Base-by-base conservation (phyloP, 768 basidiomycete species). In the Podaxis sp. region DNA sequence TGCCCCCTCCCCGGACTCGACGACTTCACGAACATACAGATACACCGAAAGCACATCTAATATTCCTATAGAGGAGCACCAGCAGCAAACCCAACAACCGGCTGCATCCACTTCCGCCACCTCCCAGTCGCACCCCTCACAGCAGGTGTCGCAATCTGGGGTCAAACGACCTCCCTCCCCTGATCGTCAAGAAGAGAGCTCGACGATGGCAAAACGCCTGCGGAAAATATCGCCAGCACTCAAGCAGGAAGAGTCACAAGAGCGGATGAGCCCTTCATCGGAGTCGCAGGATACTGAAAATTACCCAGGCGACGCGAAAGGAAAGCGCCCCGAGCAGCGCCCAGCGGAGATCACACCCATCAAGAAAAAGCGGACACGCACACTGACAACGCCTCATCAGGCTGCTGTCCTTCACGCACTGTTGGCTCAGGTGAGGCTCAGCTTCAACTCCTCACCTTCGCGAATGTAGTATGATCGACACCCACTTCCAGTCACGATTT, bases 341-440 rank as follows among this genome's bases (percentile, higher is more conserved):
- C 74, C 75, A 2, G 63, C 69, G n/a, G 56, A 78, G 20, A 70
- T 72, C 28, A 69, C 77, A 30, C 85, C 84, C 54, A 82, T 84
- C 65, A 91, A 91, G 81, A 91, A 91, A 75, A 93, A 91, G 69
- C 83, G 93, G 60, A 95, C 93, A 33, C 80, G 90, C 52, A 91
- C 89, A 26, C 78, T 95, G 60, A 95, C 93, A 44, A 95, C 93
- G 8, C 91, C 93, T 7, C 90, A 94, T 70, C 93, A 95, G 72
- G 87, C 93, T 59, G 89, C 90, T 12, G 92, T 93, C n/a, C 80
- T 95, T 20, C 91, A 93, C 68, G 89, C 89, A 4, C 82, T 95
- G 51, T 83, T 95, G n/a, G 89, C 90, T 36, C 87, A 93, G 87
- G 93, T 93, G 33, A 76, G 67, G 74, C 28, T 37, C 38, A 10